Conservation (phyloP, 805 yeast genomes). For the Lipomyces orientalis region DNA sequence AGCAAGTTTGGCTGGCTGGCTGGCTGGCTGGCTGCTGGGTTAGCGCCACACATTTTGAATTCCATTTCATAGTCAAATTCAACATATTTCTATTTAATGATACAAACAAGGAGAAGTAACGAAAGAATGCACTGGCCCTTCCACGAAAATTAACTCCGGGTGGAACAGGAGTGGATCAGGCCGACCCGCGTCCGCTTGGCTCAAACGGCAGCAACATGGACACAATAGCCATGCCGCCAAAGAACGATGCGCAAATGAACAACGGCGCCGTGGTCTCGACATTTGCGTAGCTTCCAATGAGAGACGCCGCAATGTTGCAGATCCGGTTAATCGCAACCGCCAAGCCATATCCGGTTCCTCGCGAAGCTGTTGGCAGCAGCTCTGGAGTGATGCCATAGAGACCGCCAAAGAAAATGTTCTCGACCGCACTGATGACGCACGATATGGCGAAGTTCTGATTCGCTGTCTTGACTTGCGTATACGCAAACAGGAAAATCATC, state of each 20-base stretch:
- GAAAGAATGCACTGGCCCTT: no score
- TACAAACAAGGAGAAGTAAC: no score
- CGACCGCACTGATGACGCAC: constrained; percentile 43
- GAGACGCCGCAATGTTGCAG: constrained; percentile 55
- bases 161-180: background rate
- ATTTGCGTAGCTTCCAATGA: constrained; percentile 55
- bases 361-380: constrained; percentile 47
- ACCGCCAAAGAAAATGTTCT: constrained; percentile 49
- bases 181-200: constrained; percentile 43
- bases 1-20: no score
- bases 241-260: constrained; percentile 55
- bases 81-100: no score
- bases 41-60: no score
- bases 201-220: constrained; percentile 57
- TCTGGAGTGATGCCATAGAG: constrained; percentile 59
- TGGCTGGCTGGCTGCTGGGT: no score
- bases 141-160: no score
- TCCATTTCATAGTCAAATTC: no score
- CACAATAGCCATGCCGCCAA: constrained; percentile 53
- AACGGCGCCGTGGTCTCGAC: constrained; percentile 57
- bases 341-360: constrained; percentile 58
- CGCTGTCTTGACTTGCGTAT: constrained; percentile 64
- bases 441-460: constrained; percentile 57
- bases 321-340: constrained; percentile 54
- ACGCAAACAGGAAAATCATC: constrained; percentile 65